Base-by-base conservation (phyloP, 1,284 basidiomycete species). In the Cutaneotrichosporon cutaneum region DNA sequence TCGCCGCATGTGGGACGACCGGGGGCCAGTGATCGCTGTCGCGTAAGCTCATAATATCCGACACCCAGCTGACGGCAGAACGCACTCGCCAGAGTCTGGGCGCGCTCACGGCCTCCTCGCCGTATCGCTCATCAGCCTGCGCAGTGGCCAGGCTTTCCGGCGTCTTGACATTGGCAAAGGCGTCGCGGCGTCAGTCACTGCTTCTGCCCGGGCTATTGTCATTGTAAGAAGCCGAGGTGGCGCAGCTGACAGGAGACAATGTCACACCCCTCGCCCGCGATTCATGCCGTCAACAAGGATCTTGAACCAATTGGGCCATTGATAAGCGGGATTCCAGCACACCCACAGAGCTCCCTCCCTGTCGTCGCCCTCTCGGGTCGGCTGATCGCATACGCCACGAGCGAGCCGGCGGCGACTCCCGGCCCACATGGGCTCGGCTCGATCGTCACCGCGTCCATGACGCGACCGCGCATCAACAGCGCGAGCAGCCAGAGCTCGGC, bases 341-440 rank as follows among this genome's bases (percentile, higher is more conserved):
- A 68, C 54, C 56, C 67, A 4, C 48, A 55, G 8, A 68, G 64
- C 16, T 33, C 58, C 3, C 63, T 75, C 0, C 74, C 76, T 8
- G 63, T 70, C 14, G 50, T 69, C 32, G 61, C 68, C 14, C 59
- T 77, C 0, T 70, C 72, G 0, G 74, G 74, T 9, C 70, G 77
- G 4, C 61, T 77, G 4, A 59, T 76, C 0, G 73, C 74, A 7
- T 70, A 65, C 53, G 68, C 68, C 16, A 74, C 71, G 0, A 56
- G 59, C 21, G 64, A 68, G n/a, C 50, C 71, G 0, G 70, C 77
- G 2, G 54, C 54, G 3, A 55, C 64, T 3, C 69, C 69, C 0
- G 70, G 73, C 16, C 52, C 70, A 0, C 70, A 71, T 22, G 72
- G 70, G 16, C 58, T 75, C 5, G 77, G 75, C 0, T 69, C 73